Evolutionary conservation across 768 basidiomycete genomes (phyloP).

Genomic region (Amanita exitialis): DNA sequence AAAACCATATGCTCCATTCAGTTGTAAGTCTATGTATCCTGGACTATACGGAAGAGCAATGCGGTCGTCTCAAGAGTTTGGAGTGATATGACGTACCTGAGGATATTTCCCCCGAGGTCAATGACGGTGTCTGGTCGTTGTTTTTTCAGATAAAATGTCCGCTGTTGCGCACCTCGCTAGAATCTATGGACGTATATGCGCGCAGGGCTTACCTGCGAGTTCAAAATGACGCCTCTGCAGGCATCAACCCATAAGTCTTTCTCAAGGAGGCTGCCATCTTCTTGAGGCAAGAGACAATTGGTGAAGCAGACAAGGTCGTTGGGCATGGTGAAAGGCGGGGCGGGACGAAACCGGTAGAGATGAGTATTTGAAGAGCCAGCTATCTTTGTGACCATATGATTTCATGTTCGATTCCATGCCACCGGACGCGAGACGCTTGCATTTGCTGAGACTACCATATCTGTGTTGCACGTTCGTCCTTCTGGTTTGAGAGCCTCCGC

Average conservation of each 20-base stretch:
- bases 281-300: slow-evolving; percentile 71
- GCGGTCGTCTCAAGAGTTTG: background rate
- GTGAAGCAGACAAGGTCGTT: slow-evolving; percentile 81
- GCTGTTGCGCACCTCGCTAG: slow-evolving; percentile 26
- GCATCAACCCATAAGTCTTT: slow-evolving; percentile 81
- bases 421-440: background rate
- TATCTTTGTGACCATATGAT: slow-evolving; percentile 2
- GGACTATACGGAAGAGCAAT: slow-evolving; percentile 36
- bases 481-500: background rate
- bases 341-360: background rate
- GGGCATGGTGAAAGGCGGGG: slow-evolving; percentile 26
- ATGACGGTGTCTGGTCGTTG: slow-evolving; percentile 54
- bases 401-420: too few relatives aligned
- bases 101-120: slow-evolving; percentile 67
- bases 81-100: slow-evolving; percentile 37
- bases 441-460: background rate
- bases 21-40: slow-evolving; percentile 80
- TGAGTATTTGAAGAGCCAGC: slow-evolving; percentile 1
- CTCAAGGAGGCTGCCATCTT: slow-evolving; percentile 67
- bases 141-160: slow-evolving; percentile 54
- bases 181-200: background rate
- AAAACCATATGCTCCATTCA: slow-evolving; percentile 85
- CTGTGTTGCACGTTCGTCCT: background rate
- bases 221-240: slow-evolving; percentile 59
- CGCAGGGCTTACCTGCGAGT: slow-evolving; percentile 50